Evolutionary conservation across 2,329 filamentous ascomycete species (phyloP), one percentile per base, ranked within the genome.

Genomic region (Xylaria sp.): DNA sequence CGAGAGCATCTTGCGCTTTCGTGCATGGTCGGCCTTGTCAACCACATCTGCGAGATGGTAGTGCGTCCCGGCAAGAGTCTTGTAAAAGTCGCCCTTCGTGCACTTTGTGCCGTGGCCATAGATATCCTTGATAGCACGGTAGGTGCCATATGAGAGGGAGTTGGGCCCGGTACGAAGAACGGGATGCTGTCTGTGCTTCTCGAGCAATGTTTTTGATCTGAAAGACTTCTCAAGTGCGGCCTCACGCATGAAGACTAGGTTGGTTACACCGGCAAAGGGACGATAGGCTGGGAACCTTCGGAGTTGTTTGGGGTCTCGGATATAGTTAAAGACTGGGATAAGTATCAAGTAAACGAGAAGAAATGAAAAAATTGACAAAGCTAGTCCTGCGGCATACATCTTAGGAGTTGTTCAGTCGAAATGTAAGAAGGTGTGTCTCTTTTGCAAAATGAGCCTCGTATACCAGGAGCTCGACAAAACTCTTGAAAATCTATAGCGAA

Each of bases 1-100:
- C 2, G 81, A 80, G 3, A 86, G 70, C 1, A 82, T 75, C 58
- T 81, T 80, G 23, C 83, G 78, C 70, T 85, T 85, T 9, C 79
- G 74, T 1, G 79, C 75, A 63, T 86, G 83, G 7, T 85, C 81
- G 2, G 11, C 27, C 19, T 37, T 31, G 35, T 57, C 54, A 33
- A 33, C 6, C 23, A 51, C 46, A 19, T 57, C 46, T 6, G 27
- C 27, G 3, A 44, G 38, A 25, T 51, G 35, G 13, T n/a, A 27
- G 15, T 43, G 27, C 5, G 44, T n/a, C 29, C 35, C 33, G 2
- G 44, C 35, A 11, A 49, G n/a, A 2, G 35, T 41, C 3, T 33
- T 7, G 35, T 57, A 57, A 13, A 44, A 41, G 17, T 43, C 54
- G 6, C 35, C 54, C 35, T 57, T 51, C 35, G 6, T 21, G 17